Evolutionary conservation across 208 protist genomes (phyloP).

Genomic region (Angomonas ambiguus): DNA sequence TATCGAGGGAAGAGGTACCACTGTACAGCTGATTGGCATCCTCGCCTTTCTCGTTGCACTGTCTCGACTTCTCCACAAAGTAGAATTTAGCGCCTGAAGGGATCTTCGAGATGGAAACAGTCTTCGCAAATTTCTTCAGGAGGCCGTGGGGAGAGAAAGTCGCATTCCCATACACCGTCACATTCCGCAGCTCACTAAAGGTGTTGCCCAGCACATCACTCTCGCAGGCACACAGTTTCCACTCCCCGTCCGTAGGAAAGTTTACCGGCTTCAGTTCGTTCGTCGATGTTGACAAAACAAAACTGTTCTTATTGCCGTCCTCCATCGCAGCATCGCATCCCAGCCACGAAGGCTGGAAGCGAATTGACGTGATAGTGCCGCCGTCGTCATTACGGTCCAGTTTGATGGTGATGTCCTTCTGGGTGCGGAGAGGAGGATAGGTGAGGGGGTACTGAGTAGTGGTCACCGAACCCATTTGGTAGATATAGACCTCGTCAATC

Average conservation of each 20-base stretch:
- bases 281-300: conserved; percentile 14
- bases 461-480: conserved; percentile 25
- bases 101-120: conserved; percentile 24
- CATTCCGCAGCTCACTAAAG: conserved; percentile 22
- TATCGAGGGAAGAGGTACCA: conserved; percentile 19
- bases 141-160: conserved; percentile 31
- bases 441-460: conserved; percentile 37
- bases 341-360: conserved; percentile 15
- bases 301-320: conserved; percentile 16
- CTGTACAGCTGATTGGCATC: conserved; percentile 19
- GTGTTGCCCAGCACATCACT: conserved; percentile 17
- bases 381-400: conserved; percentile 43
- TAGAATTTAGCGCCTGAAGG: conserved; percentile 26
- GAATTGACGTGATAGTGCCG: conserved; percentile 27
- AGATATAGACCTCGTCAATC: conserved; percentile 21
- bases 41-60: conserved; percentile 13
- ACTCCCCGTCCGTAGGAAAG: conserved; percentile 32
- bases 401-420: conserved; percentile 19
- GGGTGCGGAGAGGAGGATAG: conserved; percentile 37
- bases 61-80: conserved; percentile 10
- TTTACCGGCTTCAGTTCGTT: conserved; percentile 20
- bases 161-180: conserved; percentile 46
- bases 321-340: conserved; percentile 11
- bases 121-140: conserved; percentile 21
- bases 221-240: conserved; percentile 47